Conservation (phyloP, 2,329 filamentous ascomycete genomes). For the Ophiostoma australiae region DNA sequence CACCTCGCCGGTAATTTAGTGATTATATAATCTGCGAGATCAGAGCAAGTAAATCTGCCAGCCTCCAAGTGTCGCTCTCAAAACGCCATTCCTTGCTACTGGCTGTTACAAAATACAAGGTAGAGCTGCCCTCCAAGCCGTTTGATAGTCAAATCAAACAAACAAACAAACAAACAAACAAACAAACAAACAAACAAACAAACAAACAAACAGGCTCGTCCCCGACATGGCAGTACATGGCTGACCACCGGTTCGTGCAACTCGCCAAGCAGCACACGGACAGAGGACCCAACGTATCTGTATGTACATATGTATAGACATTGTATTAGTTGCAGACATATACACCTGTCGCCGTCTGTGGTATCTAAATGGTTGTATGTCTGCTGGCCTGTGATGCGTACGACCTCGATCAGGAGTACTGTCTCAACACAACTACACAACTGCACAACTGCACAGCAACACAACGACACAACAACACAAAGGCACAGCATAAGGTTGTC, state of each 20-base stretch:
- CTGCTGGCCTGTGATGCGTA: conserved; percentile 1
- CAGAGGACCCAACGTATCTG: neutral
- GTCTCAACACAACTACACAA: neutral
- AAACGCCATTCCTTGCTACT: too few species aligned
- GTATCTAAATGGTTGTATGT: neutral
- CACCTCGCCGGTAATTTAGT: too few species aligned
- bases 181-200: too few species aligned
- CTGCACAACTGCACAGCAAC: neutral
- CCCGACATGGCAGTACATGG: neutral
- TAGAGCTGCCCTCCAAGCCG: too few species aligned
- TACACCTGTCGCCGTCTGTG: neutral
- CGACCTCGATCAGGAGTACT: neutral
- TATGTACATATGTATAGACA: neutral
- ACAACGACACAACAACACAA: neutral
- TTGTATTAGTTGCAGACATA: too few species aligned
- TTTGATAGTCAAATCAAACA: too few species aligned
- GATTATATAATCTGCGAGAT: too few species aligned
- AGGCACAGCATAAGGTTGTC: neutral
- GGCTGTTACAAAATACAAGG: too few species aligned
- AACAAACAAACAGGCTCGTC: too few species aligned
- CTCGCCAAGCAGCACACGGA: neutral
- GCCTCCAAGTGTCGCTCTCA: too few species aligned
- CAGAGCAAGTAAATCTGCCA: too few species aligned
- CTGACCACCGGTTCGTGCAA: conserved; percentile 1
- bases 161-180: too few species aligned